phyloP scores from a whole-genome alignment of 2,329 filamentous ascomycete species.

The Monosporascus sp. region DNA sequence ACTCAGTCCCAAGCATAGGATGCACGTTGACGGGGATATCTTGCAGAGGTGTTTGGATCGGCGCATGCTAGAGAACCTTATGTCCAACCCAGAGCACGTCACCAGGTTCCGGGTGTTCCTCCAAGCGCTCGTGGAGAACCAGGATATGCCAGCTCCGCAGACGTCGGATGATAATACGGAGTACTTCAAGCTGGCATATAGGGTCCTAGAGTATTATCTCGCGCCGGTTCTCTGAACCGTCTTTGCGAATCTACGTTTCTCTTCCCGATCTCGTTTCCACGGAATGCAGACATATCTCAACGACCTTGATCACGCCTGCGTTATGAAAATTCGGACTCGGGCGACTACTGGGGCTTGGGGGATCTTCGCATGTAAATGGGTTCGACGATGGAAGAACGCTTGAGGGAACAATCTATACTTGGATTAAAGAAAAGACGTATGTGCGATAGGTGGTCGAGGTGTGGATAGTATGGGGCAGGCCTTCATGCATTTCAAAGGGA shows the following conservation, averaged over 20 bases:
- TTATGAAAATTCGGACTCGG: no score
- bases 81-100: slow-evolving; percentile 31
- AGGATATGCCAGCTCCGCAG: slow-evolving; percentile 31
- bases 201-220: slow-evolving; percentile 49
- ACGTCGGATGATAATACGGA: slow-evolving; percentile 16
- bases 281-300: no score
- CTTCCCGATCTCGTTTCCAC: background rate
- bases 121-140: slow-evolving; percentile 41
- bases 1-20: slow-evolving; percentile 36
- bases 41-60: slow-evolving; percentile 48
- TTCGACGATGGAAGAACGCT: no score
- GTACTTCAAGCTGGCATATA: slow-evolving; percentile 47
- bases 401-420: no score
- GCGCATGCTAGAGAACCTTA: slow-evolving; percentile 38
- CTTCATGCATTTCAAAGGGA: no score
- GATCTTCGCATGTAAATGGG: no score
- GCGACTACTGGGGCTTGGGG: no score
- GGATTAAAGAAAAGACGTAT: no score
- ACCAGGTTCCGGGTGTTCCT: slow-evolving; percentile 36
- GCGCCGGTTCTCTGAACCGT: slow-evolving; percentile 39
- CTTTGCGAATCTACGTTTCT: background rate
- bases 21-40: slow-evolving; percentile 66
- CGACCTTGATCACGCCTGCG: no score
- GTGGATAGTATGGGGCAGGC: no score
- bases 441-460: no score